These are phyloP conservation scores for Nakazawaea molendinolei DNA, from an alignment of 805 yeast genomes.

Conservation along the genomic window DNA sequence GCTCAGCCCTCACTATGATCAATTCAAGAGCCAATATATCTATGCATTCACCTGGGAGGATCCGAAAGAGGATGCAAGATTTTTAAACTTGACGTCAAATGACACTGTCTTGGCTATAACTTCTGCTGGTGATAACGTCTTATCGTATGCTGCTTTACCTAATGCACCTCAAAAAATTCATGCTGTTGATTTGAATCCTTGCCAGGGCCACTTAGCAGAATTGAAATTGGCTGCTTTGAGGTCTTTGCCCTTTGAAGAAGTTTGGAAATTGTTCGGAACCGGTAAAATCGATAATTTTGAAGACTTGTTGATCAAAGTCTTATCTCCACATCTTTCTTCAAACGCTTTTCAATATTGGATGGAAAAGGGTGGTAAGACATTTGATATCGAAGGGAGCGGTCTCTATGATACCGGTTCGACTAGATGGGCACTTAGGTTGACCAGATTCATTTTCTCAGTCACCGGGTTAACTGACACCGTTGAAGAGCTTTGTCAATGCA, in stretches of 20 bases:
- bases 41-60: conserved; percentile 92
- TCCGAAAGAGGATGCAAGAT: conserved; percentile 71
- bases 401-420: conserved; percentile 79
- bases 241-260: conserved; percentile 45
- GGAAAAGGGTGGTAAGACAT: conserved; percentile 53
- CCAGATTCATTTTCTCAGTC: conserved; percentile 49
- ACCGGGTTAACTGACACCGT: conserved; percentile 49
- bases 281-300: conserved; percentile 54
- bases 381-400: conserved; percentile 49
- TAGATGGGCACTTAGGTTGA: conserved; percentile 76
- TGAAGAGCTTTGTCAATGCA: conserved; percentile 48
- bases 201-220: conserved; percentile 75
- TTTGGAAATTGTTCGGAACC: conserved; percentile 74
- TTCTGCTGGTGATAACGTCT: conserved; percentile 79
- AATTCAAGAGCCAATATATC: conserved; percentile 72
- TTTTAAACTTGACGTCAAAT: conserved; percentile 49
- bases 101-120: conserved; percentile 81
- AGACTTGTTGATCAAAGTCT: conserved; percentile 44
- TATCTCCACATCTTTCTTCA: conserved; percentile 69
- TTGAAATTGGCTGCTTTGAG: conserved; percentile 69
- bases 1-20: conserved; percentile 55
- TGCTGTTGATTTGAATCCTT: conserved; percentile 80
- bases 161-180: conserved; percentile 73
- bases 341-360: conserved; percentile 80
- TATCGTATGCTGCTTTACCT: conserved; percentile 66